Conservation (phyloP, 2,329 filamentous ascomycete genomes). For the Camillea tinctor region DNA sequence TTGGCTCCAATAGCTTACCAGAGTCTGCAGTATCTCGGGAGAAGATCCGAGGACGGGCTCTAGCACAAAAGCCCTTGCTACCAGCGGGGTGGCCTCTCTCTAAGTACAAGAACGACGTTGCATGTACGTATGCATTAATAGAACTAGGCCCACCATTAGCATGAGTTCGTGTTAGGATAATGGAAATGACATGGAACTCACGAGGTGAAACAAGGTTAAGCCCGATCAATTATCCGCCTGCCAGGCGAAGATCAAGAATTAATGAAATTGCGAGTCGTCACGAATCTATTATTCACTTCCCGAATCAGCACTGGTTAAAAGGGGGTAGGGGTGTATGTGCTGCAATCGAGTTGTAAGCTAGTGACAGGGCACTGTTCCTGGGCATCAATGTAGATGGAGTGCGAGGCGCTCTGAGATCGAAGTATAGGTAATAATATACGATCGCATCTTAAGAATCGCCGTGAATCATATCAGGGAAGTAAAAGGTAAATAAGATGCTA, state of each 20-base stretch:
- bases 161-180: constrained; percentile 14
- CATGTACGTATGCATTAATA: constrained; percentile 23
- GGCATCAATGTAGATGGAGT: neutral
- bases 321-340: neutral
- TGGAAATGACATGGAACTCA: constrained; percentile 16
- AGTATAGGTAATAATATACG: neutral
- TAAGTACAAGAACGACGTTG: constrained; percentile 18
- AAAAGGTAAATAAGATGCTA: neutral
- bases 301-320: neutral
- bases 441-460: neutral
- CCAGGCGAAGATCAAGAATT: constrained; percentile 5
- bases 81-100: constrained; percentile 17
- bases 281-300: neutral
- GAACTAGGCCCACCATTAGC: constrained; percentile 28
- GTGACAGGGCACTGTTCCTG: neutral
- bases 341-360: neutral
- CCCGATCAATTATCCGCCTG: constrained; percentile 10
- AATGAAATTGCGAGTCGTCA: neutral
- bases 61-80: constrained; percentile 18
- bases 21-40: constrained; percentile 16
- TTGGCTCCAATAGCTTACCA: constrained; percentile 3
- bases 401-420: neutral
- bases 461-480: neutral
- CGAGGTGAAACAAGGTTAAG: constrained; percentile 12
- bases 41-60: constrained; percentile 20